Evolutionary conservation across 306 rosid species (phyloP).

Genomic region (Pyrus communis): DNA sequence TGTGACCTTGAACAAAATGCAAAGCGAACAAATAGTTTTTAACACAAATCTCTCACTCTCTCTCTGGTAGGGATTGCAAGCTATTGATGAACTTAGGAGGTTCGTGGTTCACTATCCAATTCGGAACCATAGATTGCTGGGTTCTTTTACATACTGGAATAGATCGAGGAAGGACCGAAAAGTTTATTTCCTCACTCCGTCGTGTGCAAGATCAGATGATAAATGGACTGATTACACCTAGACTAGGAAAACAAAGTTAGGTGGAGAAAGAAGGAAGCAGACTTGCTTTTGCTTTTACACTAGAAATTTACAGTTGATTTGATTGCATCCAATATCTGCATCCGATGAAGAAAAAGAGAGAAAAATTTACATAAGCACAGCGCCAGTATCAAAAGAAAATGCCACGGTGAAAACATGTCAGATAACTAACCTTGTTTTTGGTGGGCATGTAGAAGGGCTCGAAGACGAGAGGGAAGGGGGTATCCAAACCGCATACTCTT

Average conservation of each 20-base stretch:
- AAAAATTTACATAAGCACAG: not conserved
- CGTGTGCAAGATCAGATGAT: not conserved
- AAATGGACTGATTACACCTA: not conserved
- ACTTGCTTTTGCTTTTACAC: not conserved
- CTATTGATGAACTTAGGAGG: no score
- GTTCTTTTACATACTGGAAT: not conserved
- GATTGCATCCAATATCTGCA: constrained; percentile 96
- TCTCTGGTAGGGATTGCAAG: no score
- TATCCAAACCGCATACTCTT: constrained; percentile 91
- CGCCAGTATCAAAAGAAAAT: not conserved
- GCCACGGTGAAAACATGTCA: not conserved
- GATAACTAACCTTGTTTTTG: constrained; percentile 64
- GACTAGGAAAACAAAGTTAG: no score
- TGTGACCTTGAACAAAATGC: not conserved
- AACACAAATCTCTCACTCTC: not conserved
- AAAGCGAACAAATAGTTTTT: not conserved
- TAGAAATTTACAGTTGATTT: constrained; percentile 73
- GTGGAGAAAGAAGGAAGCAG: not conserved
- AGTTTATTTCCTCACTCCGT: not conserved
- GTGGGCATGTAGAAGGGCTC: constrained; percentile 97
- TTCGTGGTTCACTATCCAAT: no score
- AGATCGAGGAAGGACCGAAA: not conserved
- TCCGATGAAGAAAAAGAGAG: not conserved
- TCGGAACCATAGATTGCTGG: not conserved
- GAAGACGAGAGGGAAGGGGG: constrained; percentile 93